These are phyloP conservation scores for Grosmannia penicillata DNA, from an alignment of 2,329 filamentous ascomycete species.

Conservation along the genomic window DNA sequence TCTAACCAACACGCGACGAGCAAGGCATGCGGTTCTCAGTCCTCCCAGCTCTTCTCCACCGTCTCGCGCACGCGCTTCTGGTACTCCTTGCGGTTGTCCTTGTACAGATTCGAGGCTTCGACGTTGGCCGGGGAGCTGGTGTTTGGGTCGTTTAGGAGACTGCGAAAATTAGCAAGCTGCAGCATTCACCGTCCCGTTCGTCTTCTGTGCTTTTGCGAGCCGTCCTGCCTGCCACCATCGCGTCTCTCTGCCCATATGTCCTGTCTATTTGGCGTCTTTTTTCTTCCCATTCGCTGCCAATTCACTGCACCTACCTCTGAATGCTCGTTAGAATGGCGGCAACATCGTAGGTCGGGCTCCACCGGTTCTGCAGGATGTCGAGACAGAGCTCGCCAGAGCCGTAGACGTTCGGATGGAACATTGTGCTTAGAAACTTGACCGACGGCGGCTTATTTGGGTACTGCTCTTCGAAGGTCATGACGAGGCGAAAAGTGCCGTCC, in stretches of 20 bases:
- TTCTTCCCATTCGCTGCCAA: neutral
- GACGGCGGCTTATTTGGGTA: constrained; percentile 97
- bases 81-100: constrained; percentile 94
- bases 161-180: constrained; percentile 25
- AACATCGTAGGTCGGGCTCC: constrained; percentile 98
- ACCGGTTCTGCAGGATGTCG: constrained; percentile 93
- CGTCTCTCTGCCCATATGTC: no score
- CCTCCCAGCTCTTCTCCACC: constrained; percentile 99
- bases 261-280: no score
- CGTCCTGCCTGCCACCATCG: no score
- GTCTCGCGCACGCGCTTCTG: constrained; percentile 90
- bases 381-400: constrained; percentile 91
- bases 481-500: constrained; percentile 90
- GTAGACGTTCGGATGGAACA: constrained; percentile 99
- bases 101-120: constrained; percentile 95
- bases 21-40: constrained; percentile 31
- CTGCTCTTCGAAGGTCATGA: constrained; percentile 98
- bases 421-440: constrained; percentile 96
- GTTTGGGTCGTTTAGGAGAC: constrained; percentile 92
- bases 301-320: constrained; percentile 52
- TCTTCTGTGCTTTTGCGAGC: no score
- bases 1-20: neutral
- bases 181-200: no score
- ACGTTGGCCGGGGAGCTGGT: constrained; percentile 97
- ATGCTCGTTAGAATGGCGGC: constrained; percentile 95